Evolutionary conservation across 2,329 filamentous ascomycete genomes (phyloP), one percentile per base, ranked within the genome.

Genomic region (Didymella sp.): DNA sequence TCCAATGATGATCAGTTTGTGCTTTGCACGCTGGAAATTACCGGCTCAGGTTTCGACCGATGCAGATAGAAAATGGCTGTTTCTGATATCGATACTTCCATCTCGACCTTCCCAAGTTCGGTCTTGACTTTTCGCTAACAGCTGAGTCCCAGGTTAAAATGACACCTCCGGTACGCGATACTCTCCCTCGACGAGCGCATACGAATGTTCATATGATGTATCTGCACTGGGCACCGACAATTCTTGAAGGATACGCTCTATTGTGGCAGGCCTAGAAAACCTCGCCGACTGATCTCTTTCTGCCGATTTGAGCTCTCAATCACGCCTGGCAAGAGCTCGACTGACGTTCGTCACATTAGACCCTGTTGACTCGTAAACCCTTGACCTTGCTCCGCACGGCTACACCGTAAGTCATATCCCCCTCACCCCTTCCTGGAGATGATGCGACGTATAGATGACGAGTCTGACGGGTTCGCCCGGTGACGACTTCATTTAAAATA

Each of bases 181-280:
- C 50, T 44, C 17, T 19, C 19, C 58, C 40, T 38, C 38, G 38
- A 37, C 59, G 55, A 15, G 37, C 43, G 30, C 44, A 31, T 35
- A 42, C 56, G 31, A 58, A 48, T 38, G 56, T 38, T 62, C 75
- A 71, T 68, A 86, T 91, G 90, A 94, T 92, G 90, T 92, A 59
- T 90, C 84, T 91, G 92, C 92, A 96, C 92, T 96, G 92, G 92
- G 92, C 92, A 94, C 92, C 89, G 92, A 96, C 78, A 81, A 80
- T 79, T 82, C 78, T 87, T 92, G 92, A 92, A 77, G 90, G 92
- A 87, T 86, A 89, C 86, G 91, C 92, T 91, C 74, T 80, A 85
- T 90, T 91, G 91, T 80, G 92, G 91, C 92, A 96, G 92, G 92
- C 92, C 91, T 96, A 96, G 92, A 96, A 96, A 96, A 96, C 93